Base-by-base conservation (phyloP, 116 monocot species). In the Cymodocea nodosa region DNA sequence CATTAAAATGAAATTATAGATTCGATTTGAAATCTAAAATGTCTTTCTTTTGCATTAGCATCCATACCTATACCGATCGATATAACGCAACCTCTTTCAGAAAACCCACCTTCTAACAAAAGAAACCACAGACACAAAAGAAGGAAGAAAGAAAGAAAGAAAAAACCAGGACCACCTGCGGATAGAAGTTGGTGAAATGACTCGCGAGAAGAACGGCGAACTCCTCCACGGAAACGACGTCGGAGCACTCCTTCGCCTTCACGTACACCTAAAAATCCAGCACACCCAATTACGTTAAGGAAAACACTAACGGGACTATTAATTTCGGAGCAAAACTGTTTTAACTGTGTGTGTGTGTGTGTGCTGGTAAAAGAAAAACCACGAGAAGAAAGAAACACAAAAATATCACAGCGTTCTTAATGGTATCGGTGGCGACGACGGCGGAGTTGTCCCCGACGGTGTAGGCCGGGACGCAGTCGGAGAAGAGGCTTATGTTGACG, bases 341-440 rank as follows among this genome's bases (percentile, higher is more conserved):
- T n/a, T n/a, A n/a, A n/a, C n/a, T n/a, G n/a, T n/a, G n/a, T n/a
- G n/a, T n/a, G n/a, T n/a, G n/a, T n/a, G n/a, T n/a, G 36, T n/a
- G 36, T 18, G 35, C 4, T 5, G n/a, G 17, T 6, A 0, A 8
- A 36, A 30, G 35, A n/a, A 14, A 12, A n/a, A n/a, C n/a, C n/a
- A n/a, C n/a, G 59, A 8, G 36, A n/a, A 9, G 3, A 18, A 7
- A 1, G 20, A 55, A 52, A 13, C 12, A 3, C 30, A n/a, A n/a
- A n/a, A n/a, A 52, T 6, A 61, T 75, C 75, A 93, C 94, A 23
- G 94, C 89, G 80, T 94, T 94, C 75, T 94, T 94, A 59, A 94
- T 94, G 65, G 89, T 78, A 35, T 94, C 94, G 25, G 94, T 94
- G 55, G 94, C 94, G 54, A 94, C 89, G 75, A 94, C 82, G 73